Evolutionary conservation across 2,329 filamentous ascomycete genomes (phyloP), one percentile per base, ranked within the genome.

Genomic region (Nigrospora osmanthi): DNA sequence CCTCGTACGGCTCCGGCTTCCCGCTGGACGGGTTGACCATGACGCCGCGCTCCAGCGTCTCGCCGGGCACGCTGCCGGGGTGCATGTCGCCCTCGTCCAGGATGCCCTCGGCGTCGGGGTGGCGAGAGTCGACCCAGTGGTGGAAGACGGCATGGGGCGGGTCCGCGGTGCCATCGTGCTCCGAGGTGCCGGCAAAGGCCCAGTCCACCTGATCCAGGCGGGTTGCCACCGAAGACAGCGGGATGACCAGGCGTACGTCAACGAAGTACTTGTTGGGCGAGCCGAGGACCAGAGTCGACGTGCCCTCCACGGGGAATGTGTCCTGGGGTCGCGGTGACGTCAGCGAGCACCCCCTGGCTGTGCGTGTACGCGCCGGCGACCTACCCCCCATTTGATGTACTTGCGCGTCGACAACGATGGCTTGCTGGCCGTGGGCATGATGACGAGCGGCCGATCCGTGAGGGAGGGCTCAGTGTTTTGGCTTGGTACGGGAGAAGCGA

Each of bases 211-310:
- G 19, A n/a, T 12, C 14, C 37, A 47, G 38, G 17, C 44, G 23
- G 23, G 23, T 28, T 28, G 23, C 23, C 45, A n/a, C 48, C 47
- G n/a, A 37, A 11, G 39, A 14, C n/a, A 41, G n/a, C n/a, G 60
- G 57, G 15, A 63, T 53, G 14, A 74, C 57, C 42, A 83, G 66
- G 35, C 83, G 75, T 17, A 85, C 57, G 54, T 86, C 83, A 34
- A 85, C 74, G 56, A 83, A 86, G 34, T 67, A 71, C 30, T 66
- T 66, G 23, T 59, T 57, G 1, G 77, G 74, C 3, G 78, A 78
- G 0, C 82, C 85, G 38, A 86, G 64, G 12, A 86, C 83, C 4
- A 84, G 57, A 0, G 82, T 85, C 2, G 72, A 74, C 0, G 82
- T 86, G 14, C 77, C 77, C 58, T 86, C 82, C 42, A 62, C 62